Conservation (phyloP, 305 asterid genomes). For the Rubia balearica region DNA sequence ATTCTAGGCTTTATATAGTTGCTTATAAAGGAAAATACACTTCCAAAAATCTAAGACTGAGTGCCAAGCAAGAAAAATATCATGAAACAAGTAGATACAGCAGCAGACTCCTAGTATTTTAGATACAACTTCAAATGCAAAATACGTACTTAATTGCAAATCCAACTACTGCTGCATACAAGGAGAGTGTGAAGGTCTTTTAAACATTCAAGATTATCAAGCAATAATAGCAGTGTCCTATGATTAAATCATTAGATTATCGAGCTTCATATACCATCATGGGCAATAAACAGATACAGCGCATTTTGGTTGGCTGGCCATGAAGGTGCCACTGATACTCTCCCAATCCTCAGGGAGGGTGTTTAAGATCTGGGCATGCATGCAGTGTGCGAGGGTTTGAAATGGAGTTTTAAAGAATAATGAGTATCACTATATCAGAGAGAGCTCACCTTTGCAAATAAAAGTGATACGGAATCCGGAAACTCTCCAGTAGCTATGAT, state of each 20-base stretch:
- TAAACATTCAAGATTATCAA: neutral
- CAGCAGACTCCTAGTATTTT: neutral
- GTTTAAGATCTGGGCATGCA: neutral
- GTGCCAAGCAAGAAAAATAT: neutral
- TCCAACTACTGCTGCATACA: neutral
- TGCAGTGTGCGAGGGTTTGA: neutral
- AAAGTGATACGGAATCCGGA: constrained; percentile 58
- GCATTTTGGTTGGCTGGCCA: neutral
- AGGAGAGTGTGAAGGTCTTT: neutral
- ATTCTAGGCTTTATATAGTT: neutral
- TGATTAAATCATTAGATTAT: constrained; percentile 6
- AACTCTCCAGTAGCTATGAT: constrained; percentile 87
- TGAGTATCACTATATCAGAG: neutral
- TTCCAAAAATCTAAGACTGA: neutral
- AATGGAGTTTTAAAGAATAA: neutral
- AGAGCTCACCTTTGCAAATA: constrained; percentile 61
- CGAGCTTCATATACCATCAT: neutral
- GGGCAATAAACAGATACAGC: neutral
- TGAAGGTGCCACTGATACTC: neutral
- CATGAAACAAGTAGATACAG: neutral
- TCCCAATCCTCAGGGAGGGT: neutral
- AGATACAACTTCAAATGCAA: neutral
- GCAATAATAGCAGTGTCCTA: neutral
- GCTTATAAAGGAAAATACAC: neutral
- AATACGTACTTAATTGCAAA: neutral